Conservation (phyloP, 1,284 basidiomycete genomes). For the Coriolopsis trogii region DNA sequence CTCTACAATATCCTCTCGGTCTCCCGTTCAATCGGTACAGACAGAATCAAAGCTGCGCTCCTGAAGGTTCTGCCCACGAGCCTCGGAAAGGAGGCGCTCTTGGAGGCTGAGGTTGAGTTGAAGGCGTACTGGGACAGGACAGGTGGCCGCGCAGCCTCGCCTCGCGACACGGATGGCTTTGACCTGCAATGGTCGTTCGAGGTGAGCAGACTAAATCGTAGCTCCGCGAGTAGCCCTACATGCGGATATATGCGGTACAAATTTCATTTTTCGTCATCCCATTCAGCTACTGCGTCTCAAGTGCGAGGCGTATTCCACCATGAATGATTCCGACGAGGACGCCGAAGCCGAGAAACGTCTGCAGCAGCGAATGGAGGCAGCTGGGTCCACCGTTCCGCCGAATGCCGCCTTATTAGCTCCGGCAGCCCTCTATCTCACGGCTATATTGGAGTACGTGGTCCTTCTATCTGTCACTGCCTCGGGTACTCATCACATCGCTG, state of each 20-base stretch:
- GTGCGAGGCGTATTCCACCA: slow-evolving; percentile 82
- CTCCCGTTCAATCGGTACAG: slow-evolving; percentile 76
- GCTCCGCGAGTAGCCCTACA: not conserved
- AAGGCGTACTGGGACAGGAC: slow-evolving; percentile 83
- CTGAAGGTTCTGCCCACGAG: slow-evolving; percentile 75
- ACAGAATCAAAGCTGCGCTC: slow-evolving; percentile 74
- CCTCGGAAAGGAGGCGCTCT: slow-evolving; percentile 86
- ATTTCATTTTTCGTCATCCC: not conserved
- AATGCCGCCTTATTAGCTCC: slow-evolving; percentile 70
- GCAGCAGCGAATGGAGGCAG: slow-evolving; percentile 54
- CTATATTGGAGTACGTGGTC: slow-evolving; percentile 84
- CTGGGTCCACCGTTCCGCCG: slow-evolving; percentile 49
- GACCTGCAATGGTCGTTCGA: slow-evolving; percentile 74
- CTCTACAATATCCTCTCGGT: slow-evolving; percentile 72
- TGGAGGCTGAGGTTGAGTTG: slow-evolving; percentile 91
- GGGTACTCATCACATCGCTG: slow-evolving; percentile 12
- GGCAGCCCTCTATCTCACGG: slow-evolving; percentile 86
- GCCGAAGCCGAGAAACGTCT: slow-evolving; percentile 61
- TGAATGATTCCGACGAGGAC: slow-evolving; percentile 82
- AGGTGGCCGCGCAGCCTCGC: slow-evolving; percentile 39
- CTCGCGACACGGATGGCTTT: slow-evolving; percentile 49
- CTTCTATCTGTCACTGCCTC: slow-evolving; percentile 17
- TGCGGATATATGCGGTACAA: not conserved
- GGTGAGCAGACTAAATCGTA: slow-evolving; percentile 45
- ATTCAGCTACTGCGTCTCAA: slow-evolving; percentile 75